These are phyloP conservation scores for Botrytis medusae DNA, from an alignment of 2,329 filamentous ascomycete genomes.

Conservation along the genomic window DNA sequence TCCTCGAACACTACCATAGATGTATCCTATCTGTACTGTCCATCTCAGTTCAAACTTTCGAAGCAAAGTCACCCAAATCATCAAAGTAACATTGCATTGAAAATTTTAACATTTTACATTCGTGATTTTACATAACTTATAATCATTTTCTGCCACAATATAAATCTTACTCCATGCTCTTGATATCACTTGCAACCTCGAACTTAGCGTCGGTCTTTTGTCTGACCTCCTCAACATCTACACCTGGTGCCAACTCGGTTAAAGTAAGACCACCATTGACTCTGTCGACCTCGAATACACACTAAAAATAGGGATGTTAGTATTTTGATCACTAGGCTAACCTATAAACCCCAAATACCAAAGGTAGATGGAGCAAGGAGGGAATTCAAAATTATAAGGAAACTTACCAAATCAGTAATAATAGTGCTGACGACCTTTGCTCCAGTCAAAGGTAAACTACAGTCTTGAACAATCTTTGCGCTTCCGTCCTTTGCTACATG, in stretches of 20 bases:
- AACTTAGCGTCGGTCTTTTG: slow-evolving; percentile 71
- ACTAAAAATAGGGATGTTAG: slow-evolving; percentile 43
- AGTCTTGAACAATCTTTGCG: slow-evolving; percentile 65
- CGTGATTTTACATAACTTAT: neutral
- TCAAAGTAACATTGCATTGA: neutral
- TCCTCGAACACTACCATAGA: neutral
- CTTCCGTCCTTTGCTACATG: slow-evolving; percentile 67
- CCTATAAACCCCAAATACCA: neutral
- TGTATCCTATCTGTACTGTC: neutral
- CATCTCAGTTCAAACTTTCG: neutral
- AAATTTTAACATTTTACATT: neutral
- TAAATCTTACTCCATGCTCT: slow-evolving; percentile 45
- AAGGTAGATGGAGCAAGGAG: no score
- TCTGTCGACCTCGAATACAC: slow-evolving; percentile 69
- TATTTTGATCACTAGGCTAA: no score
- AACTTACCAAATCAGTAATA: slow-evolving; percentile 68
- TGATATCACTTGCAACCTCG: slow-evolving; percentile 57
- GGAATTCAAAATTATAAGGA: no score
- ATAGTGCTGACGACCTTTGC: slow-evolving; percentile 67
- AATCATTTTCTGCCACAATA: neutral
- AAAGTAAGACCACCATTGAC: slow-evolving; percentile 61
- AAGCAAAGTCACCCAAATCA: neutral
- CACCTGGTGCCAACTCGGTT: slow-evolving; percentile 68
- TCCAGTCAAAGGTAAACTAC: slow-evolving; percentile 63
- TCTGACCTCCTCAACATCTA: slow-evolving; percentile 66